Base-by-base conservation (phyloP, 257 asterid genomes). In the Salvia hispanica region DNA sequence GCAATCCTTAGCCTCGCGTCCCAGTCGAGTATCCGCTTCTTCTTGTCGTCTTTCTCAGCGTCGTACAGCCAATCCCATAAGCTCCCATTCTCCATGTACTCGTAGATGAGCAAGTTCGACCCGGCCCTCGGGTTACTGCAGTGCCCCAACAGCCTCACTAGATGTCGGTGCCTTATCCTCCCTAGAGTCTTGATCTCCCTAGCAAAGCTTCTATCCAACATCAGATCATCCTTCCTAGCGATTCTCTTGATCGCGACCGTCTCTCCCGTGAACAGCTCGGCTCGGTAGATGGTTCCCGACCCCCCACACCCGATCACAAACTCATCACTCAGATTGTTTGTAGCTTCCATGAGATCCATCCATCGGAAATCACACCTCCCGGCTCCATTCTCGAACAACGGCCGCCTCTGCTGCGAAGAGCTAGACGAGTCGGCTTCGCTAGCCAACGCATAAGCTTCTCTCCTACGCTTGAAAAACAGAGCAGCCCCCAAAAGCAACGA, bases 71-170 rank as follows among this genome's bases (percentile, higher is more conserved):
- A 89, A 68, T 87, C 95, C 96, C 97, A 92, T 74, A 87, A 58
- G 68, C 97, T 92, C 58, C 97, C 97, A 6, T 90, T 90, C 81
- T 90, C 97, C 97, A 92, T 90, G 84, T 86, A 92, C 71, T 90
- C 98, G 51, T 92, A 92, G 31, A 92, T 87, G 84, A 92, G 46
- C 77, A 92, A 46, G 44, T 88, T 90, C 11, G 88, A 72, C n/a
- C 86, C 89, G 13, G 78, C 91, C 56, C 85, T 83, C 59, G 59
- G 71, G 69, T 88, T 82, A 79, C 86, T 70, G 68, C 97, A 90
- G 66, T 92, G 85, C 36, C 98, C 98, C 76, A 88, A 34, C 74
- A 92, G 69, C 77, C 93, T 83, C 16, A 88, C 95, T 62, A 92
- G 77, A 85, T 92, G 98, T 66, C 97, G 81, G 50, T 92, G 98